phyloP scores from a whole-genome alignment of 345 rosid genomes.

The Ricinus communis region DNA sequence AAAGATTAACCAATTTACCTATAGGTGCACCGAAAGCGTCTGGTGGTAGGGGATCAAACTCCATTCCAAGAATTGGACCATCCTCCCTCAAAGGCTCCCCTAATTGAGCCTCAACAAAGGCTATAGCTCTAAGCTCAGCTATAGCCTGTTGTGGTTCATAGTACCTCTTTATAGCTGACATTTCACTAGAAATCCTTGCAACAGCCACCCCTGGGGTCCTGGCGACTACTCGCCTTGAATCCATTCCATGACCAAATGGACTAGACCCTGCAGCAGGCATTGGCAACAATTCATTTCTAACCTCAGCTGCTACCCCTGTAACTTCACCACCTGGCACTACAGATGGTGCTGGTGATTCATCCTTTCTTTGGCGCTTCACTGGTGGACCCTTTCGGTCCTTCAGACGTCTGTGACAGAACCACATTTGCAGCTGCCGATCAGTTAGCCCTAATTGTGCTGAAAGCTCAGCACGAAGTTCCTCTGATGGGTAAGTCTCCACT shows the following conservation, averaged over 20 bases:
- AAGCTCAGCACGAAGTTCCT: conserved; percentile 65
- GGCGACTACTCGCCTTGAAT: conserved; percentile 33
- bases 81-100: conserved; percentile 81
- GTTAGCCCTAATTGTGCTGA: conserved; percentile 74
- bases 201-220: conserved; percentile 45
- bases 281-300: conserved; percentile 28
- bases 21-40: conserved; percentile 94
- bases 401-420: conserved; percentile 92
- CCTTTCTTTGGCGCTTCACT: conserved; percentile 53
- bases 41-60: conserved; percentile 93
- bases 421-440: conserved; percentile 93
- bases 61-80: conserved; percentile 89
- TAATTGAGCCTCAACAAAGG: conserved; percentile 74
- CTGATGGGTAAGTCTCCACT: conserved; percentile 83
- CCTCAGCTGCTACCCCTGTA: conserved; percentile 28
- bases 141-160: conserved; percentile 48
- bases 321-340: conserved; percentile 26
- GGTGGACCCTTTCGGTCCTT: conserved; percentile 72
- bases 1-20: conserved; percentile 36
- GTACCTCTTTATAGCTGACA: conserved; percentile 47
- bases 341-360: conserved; percentile 26
- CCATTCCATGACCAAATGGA: conserved; percentile 35
- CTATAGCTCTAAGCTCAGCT: conserved; percentile 57
- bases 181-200: conserved; percentile 46
- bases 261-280: conserved; percentile 33